Conservation (phyloP, 177 flowering plant genomes). For the Vitis hybrid region DNA sequence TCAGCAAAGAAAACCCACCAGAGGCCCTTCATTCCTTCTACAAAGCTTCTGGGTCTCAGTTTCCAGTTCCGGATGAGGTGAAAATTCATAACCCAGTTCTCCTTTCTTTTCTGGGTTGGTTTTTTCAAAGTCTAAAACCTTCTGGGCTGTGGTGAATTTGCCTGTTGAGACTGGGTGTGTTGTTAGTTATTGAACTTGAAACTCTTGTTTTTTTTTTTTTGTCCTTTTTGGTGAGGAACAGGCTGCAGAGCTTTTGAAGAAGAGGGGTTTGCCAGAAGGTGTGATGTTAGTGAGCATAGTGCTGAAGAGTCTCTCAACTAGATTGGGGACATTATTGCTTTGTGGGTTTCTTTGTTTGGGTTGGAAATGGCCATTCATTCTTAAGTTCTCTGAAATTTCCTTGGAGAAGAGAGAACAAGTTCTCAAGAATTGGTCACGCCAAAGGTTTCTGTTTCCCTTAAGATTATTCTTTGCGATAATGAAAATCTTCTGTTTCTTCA, state of each 20-base stretch:
- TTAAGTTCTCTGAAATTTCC: slow-evolving; percentile 56
- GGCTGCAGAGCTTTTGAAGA: slow-evolving; percentile 66
- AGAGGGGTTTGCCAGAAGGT: slow-evolving; percentile 40
- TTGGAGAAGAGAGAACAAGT: slow-evolving; percentile 60
- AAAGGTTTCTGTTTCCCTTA: slow-evolving; percentile 29
- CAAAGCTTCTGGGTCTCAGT: slow-evolving; percentile 50
- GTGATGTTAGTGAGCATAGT: slow-evolving; percentile 35
- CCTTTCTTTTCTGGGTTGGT: neutral
- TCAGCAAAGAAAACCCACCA: slow-evolving; percentile 5
- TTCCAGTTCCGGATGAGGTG: slow-evolving; percentile 70
- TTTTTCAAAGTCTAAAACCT: neutral
- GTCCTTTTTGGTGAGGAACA: slow-evolving; percentile 14
- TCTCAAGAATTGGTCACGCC: slow-evolving; percentile 62
- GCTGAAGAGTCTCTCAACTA: slow-evolving; percentile 52
- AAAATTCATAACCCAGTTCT: neutral
- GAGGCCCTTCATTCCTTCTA: slow-evolving; percentile 32
- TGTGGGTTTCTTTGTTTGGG: slow-evolving; percentile 55
- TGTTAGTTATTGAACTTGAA: no score
- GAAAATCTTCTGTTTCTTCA: slow-evolving; percentile 49
- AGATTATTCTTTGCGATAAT: slow-evolving; percentile 47
- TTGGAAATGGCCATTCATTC: slow-evolving; percentile 64
- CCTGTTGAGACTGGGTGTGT: neutral
- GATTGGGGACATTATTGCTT: slow-evolving; percentile 72
- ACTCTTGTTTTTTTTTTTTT: neutral
- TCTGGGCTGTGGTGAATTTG: neutral